Percentiles rank a stretch among this genome's conserved stretches.
phyloP scores from a whole-genome alignment of 306 rosid species.

The Parietaria judaica region DNA sequence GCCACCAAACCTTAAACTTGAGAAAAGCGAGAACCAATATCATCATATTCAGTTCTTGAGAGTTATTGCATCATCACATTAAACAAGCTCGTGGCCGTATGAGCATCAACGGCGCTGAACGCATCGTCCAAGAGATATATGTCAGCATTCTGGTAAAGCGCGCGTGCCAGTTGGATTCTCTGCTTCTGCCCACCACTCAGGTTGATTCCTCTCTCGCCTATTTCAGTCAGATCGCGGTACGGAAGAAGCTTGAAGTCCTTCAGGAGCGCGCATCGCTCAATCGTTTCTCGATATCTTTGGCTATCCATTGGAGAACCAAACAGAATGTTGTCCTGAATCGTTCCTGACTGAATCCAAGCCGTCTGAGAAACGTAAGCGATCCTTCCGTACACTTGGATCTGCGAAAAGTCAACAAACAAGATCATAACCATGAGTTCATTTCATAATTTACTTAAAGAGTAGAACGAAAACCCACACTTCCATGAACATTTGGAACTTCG shows the following conservation, averaged over 20 bases:
- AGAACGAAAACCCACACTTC: slow-evolving; percentile 33
- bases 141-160: slow-evolving; percentile 83
- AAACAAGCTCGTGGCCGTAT: slow-evolving; percentile 73
- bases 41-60: not conserved
- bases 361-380: slow-evolving; percentile 82
- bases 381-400: slow-evolving; percentile 65
- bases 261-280: slow-evolving; percentile 64
- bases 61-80: slow-evolving; percentile 32
- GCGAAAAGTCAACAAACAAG: slow-evolving; percentile 6
- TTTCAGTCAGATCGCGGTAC: slow-evolving; percentile 72
- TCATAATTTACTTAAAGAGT: too few relatives aligned
- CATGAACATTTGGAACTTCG: slow-evolving; percentile 58
- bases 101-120: slow-evolving; percentile 95
- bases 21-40: not conserved
- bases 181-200: slow-evolving; percentile 95
- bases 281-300: slow-evolving; percentile 49
- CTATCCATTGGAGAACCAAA: slow-evolving; percentile 66
- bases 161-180: slow-evolving; percentile 90
- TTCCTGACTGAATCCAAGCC: slow-evolving; percentile 89
- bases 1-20: not conserved
- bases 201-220: slow-evolving; percentile 92
- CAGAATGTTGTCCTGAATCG: slow-evolving; percentile 63
- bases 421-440: too few relatives aligned
- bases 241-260: slow-evolving; percentile 78
- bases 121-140: slow-evolving; percentile 93